phyloP scores from a whole-genome alignment of 148 eudicot species.

The Cornus florida region DNA sequence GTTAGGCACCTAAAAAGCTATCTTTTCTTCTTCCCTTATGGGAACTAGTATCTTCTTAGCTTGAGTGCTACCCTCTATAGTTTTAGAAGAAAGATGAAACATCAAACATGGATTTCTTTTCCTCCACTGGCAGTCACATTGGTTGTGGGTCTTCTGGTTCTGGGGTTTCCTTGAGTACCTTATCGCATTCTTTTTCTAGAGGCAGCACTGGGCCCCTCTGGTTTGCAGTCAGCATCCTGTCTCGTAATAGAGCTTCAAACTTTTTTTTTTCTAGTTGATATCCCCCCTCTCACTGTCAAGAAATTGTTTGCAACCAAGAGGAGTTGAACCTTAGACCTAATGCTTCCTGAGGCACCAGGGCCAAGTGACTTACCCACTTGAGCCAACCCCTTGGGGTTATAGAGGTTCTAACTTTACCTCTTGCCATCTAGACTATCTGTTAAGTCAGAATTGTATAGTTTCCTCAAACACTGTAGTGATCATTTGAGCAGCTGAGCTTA shows the following conservation, averaged over 20 bases:
- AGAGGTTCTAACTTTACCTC: background rate
- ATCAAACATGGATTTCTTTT: background rate
- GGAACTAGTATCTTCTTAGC: background rate
- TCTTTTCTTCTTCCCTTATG: no score
- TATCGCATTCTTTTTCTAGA: background rate
- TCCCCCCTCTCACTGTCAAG: no score
- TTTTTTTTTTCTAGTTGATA: no score
- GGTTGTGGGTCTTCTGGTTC: background rate
- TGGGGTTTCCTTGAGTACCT: background rate
- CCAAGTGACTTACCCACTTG: no score
- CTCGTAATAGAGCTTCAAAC: background rate
- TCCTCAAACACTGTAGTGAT: no score
- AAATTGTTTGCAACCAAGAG: no score
- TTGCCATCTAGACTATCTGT: background rate
- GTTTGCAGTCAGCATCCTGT: background rate
- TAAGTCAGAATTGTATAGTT: background rate
- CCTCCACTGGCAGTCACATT: background rate
- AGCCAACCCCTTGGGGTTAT: no score
- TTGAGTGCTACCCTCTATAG: background rate
- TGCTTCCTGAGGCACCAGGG: no score
- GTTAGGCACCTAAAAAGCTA: background rate
- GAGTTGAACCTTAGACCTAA: no score
- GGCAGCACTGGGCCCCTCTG: background rate
- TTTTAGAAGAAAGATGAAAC: no score
- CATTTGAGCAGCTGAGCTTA: background rate